Conservation (phyloP, 129 eudicot species). For the Escallonia rubra region DNA sequence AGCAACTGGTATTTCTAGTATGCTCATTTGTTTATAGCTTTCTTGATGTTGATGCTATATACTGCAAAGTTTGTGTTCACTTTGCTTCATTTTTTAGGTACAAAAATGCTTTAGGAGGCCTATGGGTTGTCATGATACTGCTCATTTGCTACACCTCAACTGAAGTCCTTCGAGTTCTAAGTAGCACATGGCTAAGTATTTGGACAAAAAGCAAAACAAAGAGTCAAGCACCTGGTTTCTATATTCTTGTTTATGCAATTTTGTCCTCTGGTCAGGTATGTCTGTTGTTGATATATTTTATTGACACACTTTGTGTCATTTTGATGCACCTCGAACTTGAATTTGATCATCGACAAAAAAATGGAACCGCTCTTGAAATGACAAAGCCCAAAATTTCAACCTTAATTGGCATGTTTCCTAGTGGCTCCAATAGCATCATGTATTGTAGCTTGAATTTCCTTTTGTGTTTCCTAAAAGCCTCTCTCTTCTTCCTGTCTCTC, state of each 20-base stretch:
- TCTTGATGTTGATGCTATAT: too few relatives aligned
- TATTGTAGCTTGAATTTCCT: too few relatives aligned
- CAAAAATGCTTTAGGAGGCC: slow-evolving; percentile 81
- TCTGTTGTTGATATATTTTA: neutral
- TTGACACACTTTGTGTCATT: neutral
- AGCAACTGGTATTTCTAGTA: too few relatives aligned
- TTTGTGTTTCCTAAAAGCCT: too few relatives aligned
- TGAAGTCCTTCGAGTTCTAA: slow-evolving; percentile 70
- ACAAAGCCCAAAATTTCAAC: too few relatives aligned
- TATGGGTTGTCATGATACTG: slow-evolving; percentile 77
- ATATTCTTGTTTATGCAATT: slow-evolving; percentile 58
- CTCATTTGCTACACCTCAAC: slow-evolving; percentile 60
- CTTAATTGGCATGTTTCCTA: too few relatives aligned
- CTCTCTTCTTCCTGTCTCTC: too few relatives aligned
- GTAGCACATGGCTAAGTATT: slow-evolving; percentile 95
- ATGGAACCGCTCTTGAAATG: too few relatives aligned
- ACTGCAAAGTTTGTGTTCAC: too few relatives aligned
- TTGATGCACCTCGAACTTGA: too few relatives aligned
- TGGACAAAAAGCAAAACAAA: slow-evolving; percentile 66
- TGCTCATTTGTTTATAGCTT: too few relatives aligned
- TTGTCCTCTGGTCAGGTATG: slow-evolving; percentile 82
- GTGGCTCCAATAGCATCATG: too few relatives aligned
- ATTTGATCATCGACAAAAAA: neutral
- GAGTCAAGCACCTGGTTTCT: slow-evolving; percentile 53
- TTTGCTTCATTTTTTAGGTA: slow-evolving; percentile 39